Percentiles rank a stretch among this genome's conserved stretches.
These are phyloP conservation scores for Paraurostyla sp. DNA, from an alignment of 73 alveolate species.

Conservation along the genomic window DNA sequence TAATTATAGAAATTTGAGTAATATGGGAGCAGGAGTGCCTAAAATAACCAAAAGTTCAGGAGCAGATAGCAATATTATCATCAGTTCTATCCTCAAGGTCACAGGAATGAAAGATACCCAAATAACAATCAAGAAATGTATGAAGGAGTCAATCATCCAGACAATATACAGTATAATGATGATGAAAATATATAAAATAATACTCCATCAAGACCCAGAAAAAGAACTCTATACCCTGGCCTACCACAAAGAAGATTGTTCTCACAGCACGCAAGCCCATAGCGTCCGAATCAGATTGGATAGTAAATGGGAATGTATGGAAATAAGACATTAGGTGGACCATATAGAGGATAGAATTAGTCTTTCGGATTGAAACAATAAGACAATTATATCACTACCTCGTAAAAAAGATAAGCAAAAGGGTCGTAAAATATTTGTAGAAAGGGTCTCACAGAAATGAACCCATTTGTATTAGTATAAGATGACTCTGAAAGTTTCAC, in stretches of 20 bases:
- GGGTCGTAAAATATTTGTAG: constrained; percentile 17
- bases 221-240: constrained; percentile 38
- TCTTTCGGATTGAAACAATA: background rate
- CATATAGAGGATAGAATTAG: background rate
- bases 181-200: background rate
- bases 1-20: constrained; percentile 22
- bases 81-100: constrained; percentile 19
- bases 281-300: background rate
- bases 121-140: constrained; percentile 1
- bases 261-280: constrained; percentile 53
- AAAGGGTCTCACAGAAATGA: constrained; percentile 58
- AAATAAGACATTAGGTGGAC: background rate
- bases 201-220: constrained; percentile 13
- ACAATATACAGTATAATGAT: background rate
- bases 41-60: constrained; percentile 30
- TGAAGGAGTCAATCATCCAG: background rate
- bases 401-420: constrained; percentile 43
- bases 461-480: constrained; percentile 56
- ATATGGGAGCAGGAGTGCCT: constrained; percentile 53
- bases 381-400: background rate
- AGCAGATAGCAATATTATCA: constrained; percentile 24
- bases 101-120: constrained; percentile 36
- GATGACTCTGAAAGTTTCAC: constrained; percentile 23
- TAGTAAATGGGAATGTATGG: background rate
- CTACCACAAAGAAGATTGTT: constrained; percentile 29